Base-by-base conservation (phyloP, 23 red algal species). In the Gracilaria domingensis region DNA sequence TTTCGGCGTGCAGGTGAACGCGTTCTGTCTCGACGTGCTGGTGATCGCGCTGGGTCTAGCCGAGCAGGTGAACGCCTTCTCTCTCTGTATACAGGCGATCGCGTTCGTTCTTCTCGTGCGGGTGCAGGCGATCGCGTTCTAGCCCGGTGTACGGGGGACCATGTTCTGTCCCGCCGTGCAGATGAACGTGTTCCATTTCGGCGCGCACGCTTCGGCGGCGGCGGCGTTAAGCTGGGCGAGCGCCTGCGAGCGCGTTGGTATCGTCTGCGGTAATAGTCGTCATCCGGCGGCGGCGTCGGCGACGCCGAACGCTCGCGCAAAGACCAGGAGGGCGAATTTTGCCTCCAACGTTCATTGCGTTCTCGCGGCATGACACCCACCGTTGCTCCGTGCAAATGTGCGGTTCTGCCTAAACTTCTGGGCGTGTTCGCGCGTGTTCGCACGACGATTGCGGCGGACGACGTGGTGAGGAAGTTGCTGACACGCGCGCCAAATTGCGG, bases 401-500 rank as follows among this genome's bases (percentile, higher is more conserved):
- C 5, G 14, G 51, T 16, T 55, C 14, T 55, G 51, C 14, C 51
- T 55, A 16, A 17, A 16, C 18, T 55, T 14, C 29, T 8, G 24
- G 24, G 59, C 59, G 59, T 55, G 51, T 55, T 55, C 1, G 51
- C 51, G 59, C 24, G 59, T 25, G 24, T 62, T 62, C 0, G 24
- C 59, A 24, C 59, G 59, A 62, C 26, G 59, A 24, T 62, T 62
- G 59, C 59, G 59, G 24, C 11, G 24, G n/a, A 12, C 59, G 59
- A 62, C 59, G 59, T 62, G 59, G 59, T 62, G 24, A 62, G 18
- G 24, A 29, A 29, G 59, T 62, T 62, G 59, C 59, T 62, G 59
- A 62, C 59, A 62, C 59, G 24, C 59, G 59, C 59, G 59, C 59
- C 24, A 62, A 62, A 62, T 62, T 62, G 59, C 59, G 13, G 59